These are phyloP conservation scores for Gossypium lobatum DNA, from an alignment of 441 rosid species.

Conservation along the genomic window DNA sequence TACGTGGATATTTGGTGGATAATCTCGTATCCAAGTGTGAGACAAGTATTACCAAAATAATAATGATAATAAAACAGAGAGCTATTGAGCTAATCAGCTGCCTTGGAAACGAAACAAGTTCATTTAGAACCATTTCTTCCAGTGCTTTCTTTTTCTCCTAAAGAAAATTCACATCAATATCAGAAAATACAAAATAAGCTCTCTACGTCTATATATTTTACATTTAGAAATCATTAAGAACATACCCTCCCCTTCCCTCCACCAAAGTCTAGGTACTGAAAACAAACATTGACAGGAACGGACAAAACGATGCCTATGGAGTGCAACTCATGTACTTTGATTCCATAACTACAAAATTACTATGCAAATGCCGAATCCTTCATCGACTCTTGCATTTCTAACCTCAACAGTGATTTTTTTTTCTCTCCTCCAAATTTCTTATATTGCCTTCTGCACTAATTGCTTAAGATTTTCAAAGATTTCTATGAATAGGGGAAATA, in stretches of 20 bases:
- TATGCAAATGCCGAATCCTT: background rate
- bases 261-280: no score
- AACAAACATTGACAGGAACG: background rate
- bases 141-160: no score
- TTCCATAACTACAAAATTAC: constrained; percentile 5
- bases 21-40: no score
- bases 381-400: constrained; percentile 8
- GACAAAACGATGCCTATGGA: background rate
- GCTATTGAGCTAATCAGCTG: no score
- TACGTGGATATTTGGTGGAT: no score
- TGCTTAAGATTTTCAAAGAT: constrained; percentile 16
- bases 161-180: no score
- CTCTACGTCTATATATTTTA: background rate
- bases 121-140: no score
- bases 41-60: no score
- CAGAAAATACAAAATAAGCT: background rate
- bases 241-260: background rate
- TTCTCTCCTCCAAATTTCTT: background rate
- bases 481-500: constrained; percentile 32
- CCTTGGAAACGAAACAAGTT: no score
- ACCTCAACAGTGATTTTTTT: background rate
- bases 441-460: constrained; percentile 4
- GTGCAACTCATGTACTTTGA: background rate
- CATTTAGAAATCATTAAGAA: background rate
- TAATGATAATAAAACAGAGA: no score